phyloP scores from a whole-genome alignment of 257 asterid species.

The Echites panduratus region DNA sequence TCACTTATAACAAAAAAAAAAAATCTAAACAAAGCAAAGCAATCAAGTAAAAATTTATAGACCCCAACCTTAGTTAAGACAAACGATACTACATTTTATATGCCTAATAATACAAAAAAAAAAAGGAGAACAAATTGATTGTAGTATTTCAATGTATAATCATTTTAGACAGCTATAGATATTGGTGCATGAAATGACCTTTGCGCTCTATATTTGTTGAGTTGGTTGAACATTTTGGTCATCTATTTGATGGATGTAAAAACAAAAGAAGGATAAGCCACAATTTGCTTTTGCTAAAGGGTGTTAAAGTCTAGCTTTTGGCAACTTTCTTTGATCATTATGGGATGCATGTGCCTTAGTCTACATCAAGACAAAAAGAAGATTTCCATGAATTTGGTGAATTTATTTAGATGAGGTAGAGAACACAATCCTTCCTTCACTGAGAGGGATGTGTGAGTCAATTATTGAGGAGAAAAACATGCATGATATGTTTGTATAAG shows the following conservation, averaged over 20 bases:
- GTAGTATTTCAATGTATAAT: background rate
- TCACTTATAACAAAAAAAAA: too few relatives aligned
- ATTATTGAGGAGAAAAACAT: background rate
- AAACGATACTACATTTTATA: background rate
- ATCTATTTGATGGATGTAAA: background rate
- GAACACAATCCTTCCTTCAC: background rate
- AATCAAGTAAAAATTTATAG: background rate
- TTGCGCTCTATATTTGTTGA: background rate
- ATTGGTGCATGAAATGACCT: background rate
- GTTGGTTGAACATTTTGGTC: background rate
- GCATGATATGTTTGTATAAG: background rate
- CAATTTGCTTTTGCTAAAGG: background rate
- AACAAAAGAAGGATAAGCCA: too few relatives aligned
- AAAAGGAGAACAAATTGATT: too few relatives aligned
- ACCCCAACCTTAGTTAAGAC: background rate
- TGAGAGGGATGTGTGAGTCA: background rate
- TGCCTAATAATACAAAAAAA: conserved; percentile 7
- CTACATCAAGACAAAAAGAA: background rate
- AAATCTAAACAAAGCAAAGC: too few relatives aligned
- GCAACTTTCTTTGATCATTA: background rate
- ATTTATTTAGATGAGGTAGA: background rate
- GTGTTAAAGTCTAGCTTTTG: background rate
- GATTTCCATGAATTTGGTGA: conserved; percentile 2
- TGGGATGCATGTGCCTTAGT: background rate
- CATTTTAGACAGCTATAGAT: background rate